Evolutionary conservation across 192 early-diverging fungal genomes (phyloP), one percentile per base, ranked within the genome.

Genomic region (Podochytrium sp.): DNA sequence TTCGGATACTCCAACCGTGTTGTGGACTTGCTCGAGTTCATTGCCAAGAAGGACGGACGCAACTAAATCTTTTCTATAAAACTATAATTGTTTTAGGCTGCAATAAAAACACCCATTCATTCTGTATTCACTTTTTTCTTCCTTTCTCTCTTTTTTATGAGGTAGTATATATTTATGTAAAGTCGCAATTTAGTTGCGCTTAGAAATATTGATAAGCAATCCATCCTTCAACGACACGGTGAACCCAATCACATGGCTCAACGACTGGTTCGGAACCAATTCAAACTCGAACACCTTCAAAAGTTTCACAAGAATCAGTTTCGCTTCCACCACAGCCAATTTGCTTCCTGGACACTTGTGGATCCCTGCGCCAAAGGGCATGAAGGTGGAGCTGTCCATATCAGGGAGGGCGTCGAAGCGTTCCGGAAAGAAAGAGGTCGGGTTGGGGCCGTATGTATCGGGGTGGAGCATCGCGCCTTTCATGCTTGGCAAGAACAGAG

Each of bases 401-500:
- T 12, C 53, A 29, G 56, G 27, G 35, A 16, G 10, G 10, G 43
- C 43, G 20, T 62, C 63, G 85, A 87, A 89, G 6, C 87, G 80
- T 62, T 89, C 88, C 0, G 88, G 88, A 0, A 76, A 65, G 60
- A 87, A 90, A 43, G 78, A 38, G 5, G 88, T 79, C 2, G 81
- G 80, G 76, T 88, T 80, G 23, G 65, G 63, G 4, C 83, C 83
- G 76, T 83, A 88, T 42, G 76, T 66, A 10, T 75, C 61, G 37
- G 60, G 74, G n/a, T 77, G 74, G 20, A 73, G 52, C 2, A 51
- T 77, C 30, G 81, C n/a, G 43, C 43, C 43, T 47, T 33, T 66
- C 58, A 23, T 69, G 76, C 30, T 77, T 37, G 14, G 43, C 50
- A 41, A 10, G 33, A 12, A 37, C 6, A 6, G 37, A 67, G 33